phyloP scores from a whole-genome alignment of 1,284 basidiomycete species.

The Boletellus deceptivus region DNA sequence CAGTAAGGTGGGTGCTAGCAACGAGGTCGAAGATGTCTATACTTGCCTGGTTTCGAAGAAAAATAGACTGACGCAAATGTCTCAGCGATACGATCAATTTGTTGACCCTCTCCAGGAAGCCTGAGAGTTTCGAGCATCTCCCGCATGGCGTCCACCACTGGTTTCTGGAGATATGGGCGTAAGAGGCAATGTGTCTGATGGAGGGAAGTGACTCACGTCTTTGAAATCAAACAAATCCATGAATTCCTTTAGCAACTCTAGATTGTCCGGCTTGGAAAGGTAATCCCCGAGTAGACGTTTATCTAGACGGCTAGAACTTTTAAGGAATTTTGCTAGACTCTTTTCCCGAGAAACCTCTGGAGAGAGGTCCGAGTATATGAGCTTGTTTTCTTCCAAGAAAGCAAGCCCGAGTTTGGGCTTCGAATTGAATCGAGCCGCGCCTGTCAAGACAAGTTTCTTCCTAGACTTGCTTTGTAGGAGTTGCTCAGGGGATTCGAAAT shows the following conservation, averaged over 20 bases:
- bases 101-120: constrained; percentile 93
- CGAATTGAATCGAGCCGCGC: constrained; percentile 87
- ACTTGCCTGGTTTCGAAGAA: constrained; percentile 72
- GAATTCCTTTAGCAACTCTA: constrained; percentile 85
- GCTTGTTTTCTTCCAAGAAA: constrained; percentile 84
- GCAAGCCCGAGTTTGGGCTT: constrained; percentile 94
- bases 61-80: constrained; percentile 93
- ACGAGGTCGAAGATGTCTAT: background rate
- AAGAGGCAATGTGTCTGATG: constrained; percentile 8
- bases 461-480: constrained; percentile 77
- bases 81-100: constrained; percentile 93
- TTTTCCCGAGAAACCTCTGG: constrained; percentile 53
- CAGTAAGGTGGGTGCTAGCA: constrained; percentile 8
- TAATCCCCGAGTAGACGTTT: constrained; percentile 95
- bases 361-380: constrained; percentile 73
- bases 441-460: constrained; percentile 85
- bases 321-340: constrained; percentile 83
- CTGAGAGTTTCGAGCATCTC: constrained; percentile 94
- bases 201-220: constrained; percentile 54
- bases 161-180: constrained; percentile 62
- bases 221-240: constrained; percentile 90
- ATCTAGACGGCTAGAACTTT: constrained; percentile 83
- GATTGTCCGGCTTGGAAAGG: constrained; percentile 86
- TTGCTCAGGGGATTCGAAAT: constrained; percentile 52
- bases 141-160: constrained; percentile 92